phyloP scores from a whole-genome alignment of 208 protist genomes.

The Leishmania major region DNA sequence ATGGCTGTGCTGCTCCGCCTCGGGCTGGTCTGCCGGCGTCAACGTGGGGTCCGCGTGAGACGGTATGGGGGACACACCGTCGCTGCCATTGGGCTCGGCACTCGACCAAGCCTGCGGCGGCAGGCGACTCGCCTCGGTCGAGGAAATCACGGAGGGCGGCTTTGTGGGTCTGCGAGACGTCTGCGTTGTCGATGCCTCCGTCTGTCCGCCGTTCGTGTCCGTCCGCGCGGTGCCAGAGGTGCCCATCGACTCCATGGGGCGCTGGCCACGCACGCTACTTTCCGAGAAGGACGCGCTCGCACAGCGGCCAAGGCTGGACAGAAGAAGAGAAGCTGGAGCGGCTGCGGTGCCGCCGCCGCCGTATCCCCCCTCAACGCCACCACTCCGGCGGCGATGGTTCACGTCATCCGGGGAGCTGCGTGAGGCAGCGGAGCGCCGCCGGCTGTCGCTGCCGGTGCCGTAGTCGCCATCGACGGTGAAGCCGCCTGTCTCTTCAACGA shows the following conservation, averaged over 20 bases:
- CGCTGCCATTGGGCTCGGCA: background rate
- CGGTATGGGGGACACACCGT: background rate
- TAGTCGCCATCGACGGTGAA: conserved; percentile 7
- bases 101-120: background rate
- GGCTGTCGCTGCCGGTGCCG: background rate
- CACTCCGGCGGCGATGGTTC: background rate
- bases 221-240: background rate
- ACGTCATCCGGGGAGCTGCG: background rate
- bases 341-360: background rate
- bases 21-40: background rate
- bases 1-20: background rate
- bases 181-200: background rate
- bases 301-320: background rate
- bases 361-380: background rate
- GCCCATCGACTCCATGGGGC: background rate
- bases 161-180: background rate
- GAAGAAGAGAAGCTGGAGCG: background rate
- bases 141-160: background rate
- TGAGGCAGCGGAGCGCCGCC: background rate
- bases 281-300: background rate
- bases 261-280: background rate
- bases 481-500: conserved; percentile 3
- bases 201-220: background rate
- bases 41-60: background rate
- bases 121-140: background rate